These are phyloP conservation scores for Lepidium aucheri DNA, from an alignment of 345 rosid genomes.

Conservation along the genomic window DNA sequence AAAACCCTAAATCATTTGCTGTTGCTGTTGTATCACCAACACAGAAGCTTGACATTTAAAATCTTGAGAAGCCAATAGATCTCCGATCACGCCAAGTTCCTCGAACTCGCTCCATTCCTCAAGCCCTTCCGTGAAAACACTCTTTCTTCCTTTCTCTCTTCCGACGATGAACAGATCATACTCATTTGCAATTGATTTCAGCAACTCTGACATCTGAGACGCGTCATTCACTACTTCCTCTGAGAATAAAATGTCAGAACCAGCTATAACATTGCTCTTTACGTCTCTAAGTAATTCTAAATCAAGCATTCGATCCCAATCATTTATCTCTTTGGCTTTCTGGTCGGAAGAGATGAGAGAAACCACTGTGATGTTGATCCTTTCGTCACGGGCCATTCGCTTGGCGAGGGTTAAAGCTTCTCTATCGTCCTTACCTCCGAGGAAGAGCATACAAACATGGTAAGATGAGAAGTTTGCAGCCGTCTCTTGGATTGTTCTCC, in stretches of 20 bases:
- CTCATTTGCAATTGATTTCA: conserved; percentile 22
- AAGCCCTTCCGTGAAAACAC: conserved; percentile 19
- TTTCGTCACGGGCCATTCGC: conserved; percentile 21
- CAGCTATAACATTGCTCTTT: not conserved
- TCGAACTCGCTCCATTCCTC: conserved; percentile 28
- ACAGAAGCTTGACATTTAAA: conserved; percentile 20
- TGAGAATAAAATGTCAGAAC: not conserved
- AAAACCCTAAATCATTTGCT: conserved; percentile 23
- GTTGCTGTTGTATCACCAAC: conserved; percentile 27
- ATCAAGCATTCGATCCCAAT: conserved; percentile 25
- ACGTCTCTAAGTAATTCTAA: conserved; percentile 20
- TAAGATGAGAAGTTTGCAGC: conserved; percentile 5
- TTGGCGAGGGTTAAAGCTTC: conserved; percentile 32
- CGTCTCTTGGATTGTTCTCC: conserved; percentile 20
- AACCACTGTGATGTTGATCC: conserved; percentile 12
- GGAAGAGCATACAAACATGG: conserved; percentile 25
- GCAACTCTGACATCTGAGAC: conserved; percentile 7
- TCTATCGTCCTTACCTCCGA: conserved; percentile 38
- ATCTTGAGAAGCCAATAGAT: conserved; percentile 26
- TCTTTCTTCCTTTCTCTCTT: conserved; percentile 20
- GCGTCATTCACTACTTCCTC: conserved; percentile 30
- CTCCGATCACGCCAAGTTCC: conserved; percentile 27
- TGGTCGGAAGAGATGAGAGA: conserved; percentile 7
- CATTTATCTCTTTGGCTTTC: not conserved
- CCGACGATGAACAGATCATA: conserved; percentile 31